Evolutionary conservation across 1,284 basidiomycete genomes (phyloP).

Genomic region (Apiotrichum gracile): DNA sequence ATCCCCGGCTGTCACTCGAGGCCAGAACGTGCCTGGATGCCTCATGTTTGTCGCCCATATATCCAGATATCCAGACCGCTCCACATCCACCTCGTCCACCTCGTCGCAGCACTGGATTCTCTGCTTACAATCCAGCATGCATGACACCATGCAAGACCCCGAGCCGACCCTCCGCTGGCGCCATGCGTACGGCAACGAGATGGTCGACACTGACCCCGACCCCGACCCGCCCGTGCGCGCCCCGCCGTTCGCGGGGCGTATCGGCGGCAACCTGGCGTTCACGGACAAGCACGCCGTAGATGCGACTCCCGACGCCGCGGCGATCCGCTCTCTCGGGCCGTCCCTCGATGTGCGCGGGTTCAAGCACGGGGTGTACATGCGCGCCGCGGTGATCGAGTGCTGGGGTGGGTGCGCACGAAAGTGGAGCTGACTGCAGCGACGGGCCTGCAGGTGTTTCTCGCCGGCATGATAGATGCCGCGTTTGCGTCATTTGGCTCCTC

Average conservation of each 20-base stretch:
- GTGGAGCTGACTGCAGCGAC: neutral
- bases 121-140: no score
- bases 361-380: neutral
- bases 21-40: no score
- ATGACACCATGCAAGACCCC: no score
- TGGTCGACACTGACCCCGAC: no score
- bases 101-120: no score
- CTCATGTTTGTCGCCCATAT: no score
- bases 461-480: neutral
- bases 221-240: no score
- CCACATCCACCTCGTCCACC: no score
- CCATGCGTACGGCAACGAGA: no score
- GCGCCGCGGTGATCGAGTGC: neutral
- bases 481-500: neutral
- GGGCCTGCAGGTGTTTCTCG: neutral
- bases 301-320: constrained; percentile 1
- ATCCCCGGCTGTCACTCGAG: no score
- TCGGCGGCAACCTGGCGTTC: constrained; percentile 4
- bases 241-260: constrained; percentile 2
- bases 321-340: neutral
- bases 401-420: neutral
- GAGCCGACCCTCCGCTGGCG: no score
- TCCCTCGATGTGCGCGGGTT: neutral
- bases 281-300: neutral
- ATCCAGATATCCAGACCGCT: no score